Conservation (phyloP, 192 early-diverging fungal species). For the Chytriomyces confervae region DNA sequence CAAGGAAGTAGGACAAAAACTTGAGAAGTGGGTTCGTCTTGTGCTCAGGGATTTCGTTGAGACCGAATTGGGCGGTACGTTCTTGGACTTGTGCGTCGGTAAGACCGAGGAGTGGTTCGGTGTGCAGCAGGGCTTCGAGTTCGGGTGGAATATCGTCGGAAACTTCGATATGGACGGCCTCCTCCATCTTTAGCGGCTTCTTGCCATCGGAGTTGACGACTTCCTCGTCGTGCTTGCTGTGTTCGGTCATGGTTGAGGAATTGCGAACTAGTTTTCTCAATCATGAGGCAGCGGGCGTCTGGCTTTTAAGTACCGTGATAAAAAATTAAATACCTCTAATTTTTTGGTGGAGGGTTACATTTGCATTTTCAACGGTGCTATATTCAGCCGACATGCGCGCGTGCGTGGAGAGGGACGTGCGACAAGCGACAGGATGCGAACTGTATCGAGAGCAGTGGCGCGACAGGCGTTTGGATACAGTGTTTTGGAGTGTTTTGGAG, state of each 20-base stretch:
- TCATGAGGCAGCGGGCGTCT: no score
- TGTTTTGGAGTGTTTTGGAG: no score
- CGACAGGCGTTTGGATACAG: no score
- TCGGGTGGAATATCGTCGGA: conserved; percentile 44
- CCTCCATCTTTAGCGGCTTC: conserved; percentile 37
- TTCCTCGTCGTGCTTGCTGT: neutral
- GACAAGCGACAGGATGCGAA: no score
- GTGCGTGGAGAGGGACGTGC: no score
- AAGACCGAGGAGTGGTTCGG: conserved; percentile 77
- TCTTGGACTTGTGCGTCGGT: conserved; percentile 73
- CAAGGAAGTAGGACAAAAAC: conserved; percentile 85
- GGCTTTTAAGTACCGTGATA: no score
- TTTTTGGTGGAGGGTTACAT: no score
- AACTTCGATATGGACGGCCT: conserved; percentile 48
- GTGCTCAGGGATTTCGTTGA: conserved; percentile 76
- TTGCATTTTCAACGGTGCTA: no score
- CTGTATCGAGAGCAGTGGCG: no score
- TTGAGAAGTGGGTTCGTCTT: conserved; percentile 86
- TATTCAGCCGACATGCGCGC: no score
- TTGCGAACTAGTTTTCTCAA: neutral
- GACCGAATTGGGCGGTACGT: conserved; percentile 75
- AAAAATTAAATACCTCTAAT: no score
- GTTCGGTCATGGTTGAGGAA: neutral
- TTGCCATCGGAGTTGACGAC: conserved; percentile 29
- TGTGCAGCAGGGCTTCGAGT: conserved; percentile 65